These are phyloP conservation scores for Coriaria nepalensis DNA, from an alignment of 306 rosid species.

Conservation along the genomic window DNA sequence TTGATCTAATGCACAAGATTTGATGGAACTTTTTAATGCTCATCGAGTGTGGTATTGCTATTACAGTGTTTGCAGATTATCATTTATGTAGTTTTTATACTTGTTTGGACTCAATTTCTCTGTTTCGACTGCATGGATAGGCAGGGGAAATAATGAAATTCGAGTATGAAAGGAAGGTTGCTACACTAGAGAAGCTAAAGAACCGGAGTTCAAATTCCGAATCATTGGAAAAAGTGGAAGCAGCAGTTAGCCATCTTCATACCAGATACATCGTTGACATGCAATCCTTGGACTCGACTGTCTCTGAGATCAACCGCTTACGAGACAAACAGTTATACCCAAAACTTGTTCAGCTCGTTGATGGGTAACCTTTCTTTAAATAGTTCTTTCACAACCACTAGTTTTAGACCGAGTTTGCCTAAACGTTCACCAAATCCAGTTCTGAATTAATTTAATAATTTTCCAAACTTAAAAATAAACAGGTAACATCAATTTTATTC, in stretches of 20 bases:
- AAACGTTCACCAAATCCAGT: background rate
- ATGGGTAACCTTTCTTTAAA: conserved; percentile 29
- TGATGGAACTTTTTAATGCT: too few species aligned
- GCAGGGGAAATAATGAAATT: conserved; percentile 88
- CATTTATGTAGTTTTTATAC: conserved; percentile 3
- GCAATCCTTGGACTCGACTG: conserved; percentile 99
- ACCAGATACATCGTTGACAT: conserved; percentile 96
- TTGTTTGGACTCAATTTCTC: conserved; percentile 2
- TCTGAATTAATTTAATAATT: background rate
- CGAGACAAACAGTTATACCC: conserved; percentile 80
- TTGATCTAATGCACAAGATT: too few species aligned
- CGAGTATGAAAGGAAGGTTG: conserved; percentile 77
- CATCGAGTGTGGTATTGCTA: too few species aligned
- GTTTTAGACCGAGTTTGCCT: background rate
- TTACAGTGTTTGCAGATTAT: background rate
- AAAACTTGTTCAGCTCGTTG: conserved; percentile 73
- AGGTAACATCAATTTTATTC: too few species aligned
- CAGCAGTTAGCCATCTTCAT: conserved; percentile 83
- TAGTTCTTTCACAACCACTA: background rate
- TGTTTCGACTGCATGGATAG: conserved; percentile 30
- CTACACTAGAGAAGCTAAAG: conserved; percentile 59
- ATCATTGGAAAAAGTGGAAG: conserved; percentile 81
- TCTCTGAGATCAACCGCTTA: conserved; percentile 74
- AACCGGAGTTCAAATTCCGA: conserved; percentile 52
- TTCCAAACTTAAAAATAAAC: too few species aligned